Evolutionary conservation across 192 early-diverging fungal genomes (phyloP), one percentile per base, ranked within the genome.

Genomic region (Allomyces javanicus): DNA sequence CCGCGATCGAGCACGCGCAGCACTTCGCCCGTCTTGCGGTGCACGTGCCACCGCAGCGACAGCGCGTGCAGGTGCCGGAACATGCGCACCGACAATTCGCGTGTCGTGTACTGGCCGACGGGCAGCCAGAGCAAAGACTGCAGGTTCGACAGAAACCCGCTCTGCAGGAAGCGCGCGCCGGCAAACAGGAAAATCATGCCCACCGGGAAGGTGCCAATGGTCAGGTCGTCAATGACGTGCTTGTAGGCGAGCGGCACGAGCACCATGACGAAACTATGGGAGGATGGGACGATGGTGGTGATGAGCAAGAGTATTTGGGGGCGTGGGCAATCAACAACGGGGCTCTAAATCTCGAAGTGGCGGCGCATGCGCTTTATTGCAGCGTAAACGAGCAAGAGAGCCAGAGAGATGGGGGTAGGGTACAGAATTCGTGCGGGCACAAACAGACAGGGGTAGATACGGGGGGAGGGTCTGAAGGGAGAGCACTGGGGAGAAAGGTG

Each of bases 1-100:
- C 90, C 90, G 4, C 89, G 81, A 67, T 91, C 87, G 83, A 91
- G 80, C 23, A 97, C 91, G 4, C 94, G 85, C 24, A 99, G 83
- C 11, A 96, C 83, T 72, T 97, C 92, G 61, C 92, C 91, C 0
- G 94, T 97, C 69, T 96, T 96, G 65, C 94, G 85, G 69, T 87
- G 89, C 62, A 97, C 83, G 67, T 98, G 94, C 73, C 90, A 99
- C 24, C 86, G 82, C 22, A 97, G 78, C 9, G 91, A 92, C 26
- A 99, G 82, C 24, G 72, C 81, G 72, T 93, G 93, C 67, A 95
- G 72, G 69, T 99, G 96, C 44, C 81, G 77, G 62, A 99, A 90
- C 82, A 95, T 92, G 23, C 78, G 80, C 11, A 97, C 81, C 17
- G 92, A 90, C n/a, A 99, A 81, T 63, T 91, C 83, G 62, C 91